Conservation (phyloP, 176 grass and related monocot species). For the Tillandsia leiboldiana region DNA sequence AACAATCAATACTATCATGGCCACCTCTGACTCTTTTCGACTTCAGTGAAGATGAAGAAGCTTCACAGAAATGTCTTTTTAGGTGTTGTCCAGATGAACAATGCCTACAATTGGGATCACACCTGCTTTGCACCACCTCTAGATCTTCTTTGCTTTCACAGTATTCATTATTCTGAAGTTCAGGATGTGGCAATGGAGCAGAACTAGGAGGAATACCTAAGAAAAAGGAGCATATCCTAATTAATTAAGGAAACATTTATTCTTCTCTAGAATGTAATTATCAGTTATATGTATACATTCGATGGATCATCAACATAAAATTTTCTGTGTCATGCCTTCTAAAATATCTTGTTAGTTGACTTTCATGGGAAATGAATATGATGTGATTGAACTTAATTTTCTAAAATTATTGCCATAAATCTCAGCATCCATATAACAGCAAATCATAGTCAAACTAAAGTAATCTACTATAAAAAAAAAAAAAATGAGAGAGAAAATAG, state of each 20-base stretch:
- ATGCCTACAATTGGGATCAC: conserved; percentile 5
- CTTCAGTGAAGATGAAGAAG: conserved; percentile 63
- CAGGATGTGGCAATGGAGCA: conserved; percentile 14
- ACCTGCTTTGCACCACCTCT: conserved; percentile 14
- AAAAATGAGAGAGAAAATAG: no score
- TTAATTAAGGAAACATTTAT: not conserved
- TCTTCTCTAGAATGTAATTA: not conserved
- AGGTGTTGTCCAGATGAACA: conserved; percentile 31
- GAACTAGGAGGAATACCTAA: conserved; percentile 46
- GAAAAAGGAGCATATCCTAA: conserved; percentile 9
- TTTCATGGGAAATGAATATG: no score
- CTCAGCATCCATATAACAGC: no score
- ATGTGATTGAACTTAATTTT: no score
- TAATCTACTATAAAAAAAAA: no score
- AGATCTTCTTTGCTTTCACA: conserved; percentile 15
- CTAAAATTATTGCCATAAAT: no score
- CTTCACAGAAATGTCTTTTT: conserved; percentile 54
- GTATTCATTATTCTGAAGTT: conserved; percentile 18
- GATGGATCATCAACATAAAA: not conserved
- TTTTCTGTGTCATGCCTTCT: not conserved
- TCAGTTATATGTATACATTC: not conserved
- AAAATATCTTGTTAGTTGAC: not conserved
- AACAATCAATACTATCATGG: conserved; percentile 13
- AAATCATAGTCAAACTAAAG: no score
- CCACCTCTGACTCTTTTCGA: conserved; percentile 70